Evolutionary conservation across 2,329 filamentous ascomycete genomes (phyloP).

Genomic region (Ascochyta lentis): DNA sequence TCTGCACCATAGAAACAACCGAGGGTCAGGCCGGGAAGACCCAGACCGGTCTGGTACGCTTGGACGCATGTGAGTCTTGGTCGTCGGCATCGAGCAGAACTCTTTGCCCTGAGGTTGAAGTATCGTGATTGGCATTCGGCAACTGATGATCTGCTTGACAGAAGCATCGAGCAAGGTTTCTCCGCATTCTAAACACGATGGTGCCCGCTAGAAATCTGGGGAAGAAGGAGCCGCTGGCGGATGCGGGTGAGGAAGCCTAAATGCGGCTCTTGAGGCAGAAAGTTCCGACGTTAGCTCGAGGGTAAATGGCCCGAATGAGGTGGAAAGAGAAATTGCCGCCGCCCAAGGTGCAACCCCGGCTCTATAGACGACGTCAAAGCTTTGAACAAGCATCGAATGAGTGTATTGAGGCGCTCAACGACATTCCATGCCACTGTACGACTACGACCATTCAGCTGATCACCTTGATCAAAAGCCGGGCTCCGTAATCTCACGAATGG

Average conservation of each 20-base stretch:
- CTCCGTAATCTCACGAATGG: constrained; percentile 27
- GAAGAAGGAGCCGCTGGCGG: constrained; percentile 11
- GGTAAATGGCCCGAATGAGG: not conserved
- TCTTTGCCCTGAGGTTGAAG: constrained; percentile 8
- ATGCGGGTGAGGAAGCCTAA: constrained; percentile 2
- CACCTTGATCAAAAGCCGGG: constrained; percentile 15
- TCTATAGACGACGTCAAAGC: constrained; percentile 1
- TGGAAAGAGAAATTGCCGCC: constrained; percentile 3
- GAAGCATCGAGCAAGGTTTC: constrained; percentile 13
- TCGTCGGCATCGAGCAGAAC: constrained; percentile 1
- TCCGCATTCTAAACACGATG: constrained; percentile 15
- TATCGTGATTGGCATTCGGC: constrained; percentile 12
- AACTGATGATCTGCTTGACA: constrained; percentile 7
- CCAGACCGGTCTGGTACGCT: constrained; percentile 7
- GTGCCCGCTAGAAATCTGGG: constrained; percentile 17
- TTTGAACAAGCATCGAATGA: not conserved
- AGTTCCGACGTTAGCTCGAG: constrained; percentile 7
- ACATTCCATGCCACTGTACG: not conserved
- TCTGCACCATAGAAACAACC: constrained; percentile 1
- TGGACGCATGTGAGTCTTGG: constrained; percentile 6
- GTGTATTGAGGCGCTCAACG: constrained; percentile 7
- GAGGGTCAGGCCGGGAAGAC: not conserved
- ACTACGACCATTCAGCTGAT: constrained; percentile 2
- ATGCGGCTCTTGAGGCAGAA: constrained; percentile 10
- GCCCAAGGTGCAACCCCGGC: not conserved